phyloP scores from a whole-genome alignment of 2,329 filamentous ascomycete genomes.

The Trichoderma gracile region DNA sequence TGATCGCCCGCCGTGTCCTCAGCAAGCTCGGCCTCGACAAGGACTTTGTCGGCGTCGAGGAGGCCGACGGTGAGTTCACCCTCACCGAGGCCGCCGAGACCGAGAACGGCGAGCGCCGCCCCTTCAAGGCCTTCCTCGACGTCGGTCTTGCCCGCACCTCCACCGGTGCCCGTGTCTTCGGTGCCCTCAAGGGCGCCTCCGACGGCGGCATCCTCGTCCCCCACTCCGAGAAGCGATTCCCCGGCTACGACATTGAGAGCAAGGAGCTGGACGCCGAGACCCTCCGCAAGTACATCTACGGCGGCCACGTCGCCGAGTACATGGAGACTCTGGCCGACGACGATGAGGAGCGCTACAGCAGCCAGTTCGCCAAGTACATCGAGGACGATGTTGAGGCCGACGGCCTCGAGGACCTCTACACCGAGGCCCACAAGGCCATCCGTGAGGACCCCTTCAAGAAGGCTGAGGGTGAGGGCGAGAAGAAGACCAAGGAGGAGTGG shows the following conservation, averaged over 20 bases:
- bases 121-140: constrained; percentile 99
- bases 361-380: constrained; percentile 96
- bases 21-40: constrained; percentile 96
- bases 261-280: constrained; percentile 98
- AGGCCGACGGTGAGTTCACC: constrained; percentile 92
- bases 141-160: constrained; percentile 97
- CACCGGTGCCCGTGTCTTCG: constrained; percentile 97
- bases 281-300: constrained; percentile 99
- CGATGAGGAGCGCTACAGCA: constrained; percentile 99
- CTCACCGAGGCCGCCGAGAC: constrained; percentile 93
- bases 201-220: constrained; percentile 96
- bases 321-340: constrained; percentile 99
- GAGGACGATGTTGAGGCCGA: constrained; percentile 97
- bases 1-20: constrained; percentile 93
- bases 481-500: constrained; percentile 98
- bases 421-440: constrained; percentile 93
- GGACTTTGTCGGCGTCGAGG: constrained; percentile 92
- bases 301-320: constrained; percentile 98
- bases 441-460: constrained; percentile 98
- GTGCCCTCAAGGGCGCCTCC: constrained; percentile 99
- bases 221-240: constrained; percentile 99
- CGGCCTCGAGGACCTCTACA: constrained; percentile 94
- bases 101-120: constrained; percentile 89
- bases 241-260: constrained; percentile 93
- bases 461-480: constrained; percentile 65